phyloP scores from a whole-genome alignment of 1,284 basidiomycete genomes.

The Ustilago vetiveriae region DNA sequence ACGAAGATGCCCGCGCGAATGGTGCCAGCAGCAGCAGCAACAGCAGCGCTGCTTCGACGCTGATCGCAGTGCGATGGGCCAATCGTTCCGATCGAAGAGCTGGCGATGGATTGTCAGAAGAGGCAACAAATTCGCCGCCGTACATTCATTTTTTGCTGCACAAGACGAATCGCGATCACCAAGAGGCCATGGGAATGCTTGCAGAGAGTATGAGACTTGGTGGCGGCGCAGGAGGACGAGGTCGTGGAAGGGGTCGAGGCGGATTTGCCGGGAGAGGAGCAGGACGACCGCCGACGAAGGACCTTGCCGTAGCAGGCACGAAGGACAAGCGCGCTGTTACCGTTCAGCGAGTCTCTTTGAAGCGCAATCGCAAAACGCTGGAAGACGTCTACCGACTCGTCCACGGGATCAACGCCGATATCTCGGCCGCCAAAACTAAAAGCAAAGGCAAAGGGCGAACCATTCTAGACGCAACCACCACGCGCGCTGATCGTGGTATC shows the following conservation, averaged over 20 bases:
- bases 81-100: conserved; percentile 60
- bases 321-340: conserved; percentile 99
- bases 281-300: conserved; percentile 65
- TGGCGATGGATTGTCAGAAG: conserved; percentile 68
- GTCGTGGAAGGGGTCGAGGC: conserved; percentile 31
- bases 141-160: conserved; percentile 97
- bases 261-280: conserved; percentile 23
- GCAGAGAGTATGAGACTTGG: conserved; percentile 70
- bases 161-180: conserved; percentile 96
- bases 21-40: background rate
- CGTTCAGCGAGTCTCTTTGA: conserved; percentile 87
- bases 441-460: conserved; percentile 36
- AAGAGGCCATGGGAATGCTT: conserved; percentile 85
- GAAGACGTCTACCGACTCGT: conserved; percentile 80
- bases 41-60: conserved; percentile 65
- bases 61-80: conserved; percentile 80
- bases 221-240: conserved; percentile 32
- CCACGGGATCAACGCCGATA: conserved; percentile 67
- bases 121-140: conserved; percentile 71
- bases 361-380: conserved; percentile 80
- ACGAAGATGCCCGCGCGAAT: conserved; percentile 38
- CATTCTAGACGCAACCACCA: conserved; percentile 27
- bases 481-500: conserved; percentile 73
- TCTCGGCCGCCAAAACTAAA: conserved; percentile 8
- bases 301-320: conserved; percentile 90